Base-by-base conservation (phyloP, 805 yeast genomes). In the Zygoascus ofunaensis region DNA sequence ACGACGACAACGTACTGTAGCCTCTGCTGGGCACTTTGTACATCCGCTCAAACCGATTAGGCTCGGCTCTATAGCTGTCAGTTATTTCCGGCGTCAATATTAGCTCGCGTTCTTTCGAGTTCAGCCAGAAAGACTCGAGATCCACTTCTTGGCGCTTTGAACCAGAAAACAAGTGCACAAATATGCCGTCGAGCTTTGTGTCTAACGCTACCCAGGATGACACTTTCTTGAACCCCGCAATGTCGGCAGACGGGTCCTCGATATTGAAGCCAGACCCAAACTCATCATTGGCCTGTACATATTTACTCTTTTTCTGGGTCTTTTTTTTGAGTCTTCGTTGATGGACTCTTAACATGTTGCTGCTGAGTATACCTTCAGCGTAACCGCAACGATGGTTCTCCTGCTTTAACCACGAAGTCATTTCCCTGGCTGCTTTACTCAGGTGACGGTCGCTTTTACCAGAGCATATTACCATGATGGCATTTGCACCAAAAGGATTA, bases 171-270 rank as follows among this genome's bases (percentile, higher is more conserved):
- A 89, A 62, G 61, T 89, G 95, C 26, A 89, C 71, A 44, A 70
- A 74, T 3, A 87, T 73, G 33, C 77, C 76, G 48, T 80, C 82
- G 2, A 74, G 62, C 22, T 71, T 68, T 40, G 86, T 73, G 54
- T 86, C 87, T 39, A 87, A 68, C 74, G 85, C 77, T 19, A 85
- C 77, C 97, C 97, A 89, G 21, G 84, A 74, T 53, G 86, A 87
- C 5, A 44, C 39, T n/a, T 20, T 32, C 12, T 24, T 24, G 14
- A 39, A 37, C 7, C 30, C 30, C 3, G 38, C 40, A 18, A 24
- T 17, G 10, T 17, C 30, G 20, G 19, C 20, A 15, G 19, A 28
- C 26, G 41, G 17, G 46, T 55, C 47, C 20, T 22, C 43, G 18
- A 33, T 32, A 37, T 20, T 10, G n/a, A n/a, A n/a, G 17, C 43